These are phyloP conservation scores for Allantophomopsis cytisporea DNA, from an alignment of 2,329 filamentous ascomycete genomes.

Conservation along the genomic window DNA sequence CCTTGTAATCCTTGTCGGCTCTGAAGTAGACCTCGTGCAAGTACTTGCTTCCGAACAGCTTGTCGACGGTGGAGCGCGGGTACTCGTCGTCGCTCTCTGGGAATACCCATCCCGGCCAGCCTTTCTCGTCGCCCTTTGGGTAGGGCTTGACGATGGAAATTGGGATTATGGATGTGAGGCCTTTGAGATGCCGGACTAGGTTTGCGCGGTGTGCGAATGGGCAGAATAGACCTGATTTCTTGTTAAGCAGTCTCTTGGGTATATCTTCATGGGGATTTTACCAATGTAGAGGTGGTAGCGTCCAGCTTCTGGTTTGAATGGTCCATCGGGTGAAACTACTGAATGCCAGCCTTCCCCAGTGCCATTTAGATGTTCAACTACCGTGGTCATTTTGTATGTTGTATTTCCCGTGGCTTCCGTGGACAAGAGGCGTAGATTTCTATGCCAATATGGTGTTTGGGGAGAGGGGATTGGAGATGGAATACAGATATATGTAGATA, in stretches of 20 bases:
- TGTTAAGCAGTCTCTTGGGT: neutral
- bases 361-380: no score
- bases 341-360: conserved; percentile 8
- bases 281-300: conserved; percentile 85
- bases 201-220: conserved; percentile 56
- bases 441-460: no score
- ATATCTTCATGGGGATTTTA: conserved; percentile 12
- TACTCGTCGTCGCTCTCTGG: conserved; percentile 45
- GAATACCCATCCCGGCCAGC: conserved; percentile 57
- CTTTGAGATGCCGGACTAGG: conserved; percentile 81
- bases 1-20: conserved; percentile 47
- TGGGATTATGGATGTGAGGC: conserved; percentile 69
- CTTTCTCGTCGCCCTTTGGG: conserved; percentile 48
- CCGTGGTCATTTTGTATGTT: no score
- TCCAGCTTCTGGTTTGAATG: conserved; percentile 62
- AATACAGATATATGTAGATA: no score
- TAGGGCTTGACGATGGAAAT: conserved; percentile 33
- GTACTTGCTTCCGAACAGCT: conserved; percentile 45
- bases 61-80: conserved; percentile 43
- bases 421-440: no score
- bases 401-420: no score
- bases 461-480: no score
- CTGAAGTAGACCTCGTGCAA: conserved; percentile 54
- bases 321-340: conserved; percentile 6
- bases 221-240: conserved; percentile 34